Base-by-base conservation (phyloP, 306 rosid genomes). In the Cajanus cajan region DNA sequence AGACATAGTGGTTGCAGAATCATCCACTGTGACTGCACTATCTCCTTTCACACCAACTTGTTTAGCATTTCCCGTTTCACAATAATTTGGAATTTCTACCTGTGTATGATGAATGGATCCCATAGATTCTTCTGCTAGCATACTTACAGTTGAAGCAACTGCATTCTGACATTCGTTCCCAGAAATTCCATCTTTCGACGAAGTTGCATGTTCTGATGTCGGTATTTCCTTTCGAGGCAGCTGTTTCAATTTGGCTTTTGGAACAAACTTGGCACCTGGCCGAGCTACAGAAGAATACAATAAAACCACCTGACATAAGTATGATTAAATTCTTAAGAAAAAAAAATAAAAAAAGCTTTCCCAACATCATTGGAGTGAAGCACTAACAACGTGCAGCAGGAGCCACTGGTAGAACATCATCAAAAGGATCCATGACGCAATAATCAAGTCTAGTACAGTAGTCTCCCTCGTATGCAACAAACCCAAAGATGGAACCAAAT, bases 361-460 rank as follows among this genome's bases (percentile, higher is more conserved):
- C 21, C 6, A 78, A 34, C 36, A 34, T 45, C 9, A 19, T 7
- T 76, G 12, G 31, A 61, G 44, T 39, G 73, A 40, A 84, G 43
- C 62, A 64, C 81, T 78, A 76, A 88, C 94, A 50, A 47, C 52
- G 79, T 57, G 78, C 78, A 68, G 74, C 69, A 44, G 86, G 82
- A 58, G 85, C 74, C 19, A 28, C 86, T 3, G 85, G 80, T 62
- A 88, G 76, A 71, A 88, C 2, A 50, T 91, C 94, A 43, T 91
- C 97, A 76, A 85, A 87, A 63, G 68, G 77, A 41, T 91, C 95
- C 98, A 93, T 91, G 24, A n/a, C 2, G 52, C 34, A 82, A 64
- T 40, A 57, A 57, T 57, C 65, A 36, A 19, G 63, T 66, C 16
- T 41, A 22, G 11, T 13, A 11, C 37, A 76, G 77, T 48, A 55